These are phyloP conservation scores for Phoma sp. DNA, from an alignment of 2,329 filamentous ascomycete genomes.

Conservation along the genomic window DNA sequence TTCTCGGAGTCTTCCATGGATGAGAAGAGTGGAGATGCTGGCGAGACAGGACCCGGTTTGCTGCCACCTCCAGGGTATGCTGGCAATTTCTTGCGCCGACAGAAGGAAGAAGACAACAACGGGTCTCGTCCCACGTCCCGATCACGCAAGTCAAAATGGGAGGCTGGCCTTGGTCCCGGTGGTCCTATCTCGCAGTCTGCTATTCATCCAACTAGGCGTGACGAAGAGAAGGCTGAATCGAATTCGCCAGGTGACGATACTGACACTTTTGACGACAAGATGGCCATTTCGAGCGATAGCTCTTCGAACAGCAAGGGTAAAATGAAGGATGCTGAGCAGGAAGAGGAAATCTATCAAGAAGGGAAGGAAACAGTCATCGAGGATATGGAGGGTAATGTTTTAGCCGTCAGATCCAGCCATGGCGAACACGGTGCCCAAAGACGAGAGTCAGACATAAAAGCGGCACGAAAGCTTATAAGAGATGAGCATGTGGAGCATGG, in stretches of 20 bases:
- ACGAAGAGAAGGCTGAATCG: constrained; percentile 41
- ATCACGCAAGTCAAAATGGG: constrained; percentile 66
- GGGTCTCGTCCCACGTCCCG: constrained; percentile 60
- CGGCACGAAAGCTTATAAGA: constrained; percentile 60
- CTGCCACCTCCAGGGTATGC: constrained; percentile 74
- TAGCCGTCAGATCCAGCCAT: constrained; percentile 65
- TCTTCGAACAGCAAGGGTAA: constrained; percentile 45
- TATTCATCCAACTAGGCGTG: constrained; percentile 69
- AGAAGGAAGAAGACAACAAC: constrained; percentile 74
- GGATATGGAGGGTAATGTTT: constrained; percentile 83
- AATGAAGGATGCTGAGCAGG: constrained; percentile 29
- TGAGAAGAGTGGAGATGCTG: constrained; percentile 58
- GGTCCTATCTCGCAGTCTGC: constrained; percentile 90
- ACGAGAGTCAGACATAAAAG: constrained; percentile 63
- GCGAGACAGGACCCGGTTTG: constrained; percentile 67
- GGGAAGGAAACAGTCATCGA: constrained; percentile 81
- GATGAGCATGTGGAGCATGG: constrained; percentile 55
- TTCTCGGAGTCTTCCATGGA: constrained; percentile 64
- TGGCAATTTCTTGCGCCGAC: constrained; percentile 79
- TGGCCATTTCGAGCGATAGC: constrained; percentile 48
- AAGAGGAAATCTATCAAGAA: constrained; percentile 78
- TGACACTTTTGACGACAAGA: constrained; percentile 52
- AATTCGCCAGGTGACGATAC: constrained; percentile 52
- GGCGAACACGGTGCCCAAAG: constrained; percentile 61
- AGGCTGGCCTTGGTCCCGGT: constrained; percentile 74